A percentile compares a stretch with the other conserved stretches of the same genome.
Conservation (phyloP, 2,329 filamentous ascomycete genomes). For the Diaporthe longicolla region DNA sequence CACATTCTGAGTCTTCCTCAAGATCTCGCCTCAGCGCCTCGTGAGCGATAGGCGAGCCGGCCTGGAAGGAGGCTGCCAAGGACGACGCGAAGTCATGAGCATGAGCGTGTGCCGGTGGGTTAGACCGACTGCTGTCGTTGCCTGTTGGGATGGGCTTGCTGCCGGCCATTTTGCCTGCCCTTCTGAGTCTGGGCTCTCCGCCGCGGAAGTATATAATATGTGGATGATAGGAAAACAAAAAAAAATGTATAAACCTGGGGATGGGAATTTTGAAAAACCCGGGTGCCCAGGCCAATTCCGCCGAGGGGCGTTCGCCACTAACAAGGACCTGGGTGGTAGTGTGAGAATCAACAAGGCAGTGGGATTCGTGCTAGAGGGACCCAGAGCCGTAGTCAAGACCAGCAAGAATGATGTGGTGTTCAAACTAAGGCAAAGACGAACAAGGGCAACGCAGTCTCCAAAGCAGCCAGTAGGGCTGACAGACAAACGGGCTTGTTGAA, state of each 20-base stretch:
- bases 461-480: conserved; percentile 17
- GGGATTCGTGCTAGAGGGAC: not conserved
- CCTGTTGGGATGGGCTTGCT: conserved; percentile 35
- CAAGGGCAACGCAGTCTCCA: not conserved
- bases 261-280: not conserved
- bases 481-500: not conserved
- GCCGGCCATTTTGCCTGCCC: conserved; percentile 30
- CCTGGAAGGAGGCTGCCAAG: conserved; percentile 66
- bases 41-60: conserved; percentile 76
- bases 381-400: conserved; percentile 5
- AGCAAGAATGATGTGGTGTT: not conserved
- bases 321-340: conserved; percentile 16
- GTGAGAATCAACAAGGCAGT: not conserved
- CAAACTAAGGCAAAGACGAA: not conserved
- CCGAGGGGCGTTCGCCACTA: conserved; percentile 33
- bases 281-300: conserved; percentile 15
- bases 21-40: conserved; percentile 76
- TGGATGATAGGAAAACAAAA: not conserved
- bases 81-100: conserved; percentile 48
- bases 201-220: not conserved
- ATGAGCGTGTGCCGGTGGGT: conserved; percentile 26
- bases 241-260: not conserved
- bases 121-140: conserved; percentile 9
- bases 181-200: not conserved
- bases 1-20: conserved; percentile 73